Evolutionary conservation across 2,329 filamentous ascomycete species (phyloP).

Genomic region (Arthroderma uncinatum): DNA sequence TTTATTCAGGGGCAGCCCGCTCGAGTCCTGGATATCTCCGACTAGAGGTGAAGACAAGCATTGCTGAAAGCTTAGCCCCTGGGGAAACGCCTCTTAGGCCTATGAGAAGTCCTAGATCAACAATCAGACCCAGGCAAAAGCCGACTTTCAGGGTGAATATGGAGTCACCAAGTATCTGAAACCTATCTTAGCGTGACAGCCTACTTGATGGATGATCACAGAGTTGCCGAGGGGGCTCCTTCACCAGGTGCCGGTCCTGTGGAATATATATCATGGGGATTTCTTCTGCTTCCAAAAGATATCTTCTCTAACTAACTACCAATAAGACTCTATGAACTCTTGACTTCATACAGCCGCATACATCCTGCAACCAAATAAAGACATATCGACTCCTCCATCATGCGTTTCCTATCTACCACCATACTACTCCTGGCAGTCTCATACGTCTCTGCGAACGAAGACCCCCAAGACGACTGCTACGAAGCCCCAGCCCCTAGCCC

Average conservation of each 20-base stretch:
- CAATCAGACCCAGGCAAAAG: background rate
- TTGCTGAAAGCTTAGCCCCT: background rate
- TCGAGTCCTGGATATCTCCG: background rate
- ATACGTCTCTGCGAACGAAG: background rate
- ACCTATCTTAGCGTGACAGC: background rate
- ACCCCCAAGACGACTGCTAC: background rate
- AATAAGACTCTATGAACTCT: background rate
- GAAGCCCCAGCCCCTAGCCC: background rate
- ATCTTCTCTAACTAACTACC: background rate
- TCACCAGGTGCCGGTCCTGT: background rate
- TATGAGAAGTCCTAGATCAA: background rate
- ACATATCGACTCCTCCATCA: background rate
- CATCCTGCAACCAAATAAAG: background rate
- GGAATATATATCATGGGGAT: background rate
- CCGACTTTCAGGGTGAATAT: background rate
- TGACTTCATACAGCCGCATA: background rate
- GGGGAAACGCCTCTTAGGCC: background rate
- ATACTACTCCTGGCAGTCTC: slow-evolving; percentile 1
- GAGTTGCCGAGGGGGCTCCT: background rate
- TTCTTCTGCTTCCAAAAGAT: background rate
- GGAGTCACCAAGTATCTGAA: background rate
- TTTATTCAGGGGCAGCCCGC: background rate
- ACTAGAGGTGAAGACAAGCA: background rate
- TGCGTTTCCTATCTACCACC: slow-evolving; percentile 3
- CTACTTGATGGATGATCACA: background rate